Percentiles rank a stretch among this genome's conserved stretches.
phyloP scores from a whole-genome alignment of 139 green algal genomes.

The Edaphochlamys debaryana region DNA sequence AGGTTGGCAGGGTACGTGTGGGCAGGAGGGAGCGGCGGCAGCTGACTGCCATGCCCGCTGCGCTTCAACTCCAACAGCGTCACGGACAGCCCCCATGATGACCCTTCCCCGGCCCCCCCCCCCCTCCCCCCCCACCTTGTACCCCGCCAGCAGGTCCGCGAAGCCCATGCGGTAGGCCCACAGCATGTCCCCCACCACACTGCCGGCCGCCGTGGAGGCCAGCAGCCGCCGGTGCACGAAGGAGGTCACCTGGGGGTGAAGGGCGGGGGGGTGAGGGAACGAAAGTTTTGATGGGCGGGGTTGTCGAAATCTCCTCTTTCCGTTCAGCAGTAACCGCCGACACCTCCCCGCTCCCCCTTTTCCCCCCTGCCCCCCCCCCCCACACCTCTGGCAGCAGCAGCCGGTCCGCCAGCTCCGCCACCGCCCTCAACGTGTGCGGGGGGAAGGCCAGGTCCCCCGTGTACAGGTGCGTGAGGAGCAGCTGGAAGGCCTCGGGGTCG shows the following conservation, averaged over 20 bases:
- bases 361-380: too few species aligned
- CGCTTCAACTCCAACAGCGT: too few species aligned
- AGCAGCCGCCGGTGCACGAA: constrained; percentile 28
- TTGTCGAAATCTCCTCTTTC: not conserved
- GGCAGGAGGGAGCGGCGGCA: too few species aligned
- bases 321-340: too few species aligned
- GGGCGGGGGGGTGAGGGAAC: not conserved
- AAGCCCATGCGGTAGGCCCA: constrained; percentile 17
- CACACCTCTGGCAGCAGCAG: not conserved
- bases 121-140: constrained; percentile 31
- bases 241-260: not conserved
- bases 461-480: constrained; percentile 4
- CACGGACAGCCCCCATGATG: too few species aligned
- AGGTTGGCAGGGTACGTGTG: too few species aligned
- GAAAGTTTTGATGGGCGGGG: not conserved
- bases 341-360: too few species aligned
- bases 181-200: constrained; percentile 28
- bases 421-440: not conserved
- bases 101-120: too few species aligned
- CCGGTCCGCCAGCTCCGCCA: constrained; percentile 7
- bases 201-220: not conserved
- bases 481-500: not conserved
- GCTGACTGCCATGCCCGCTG: too few species aligned
- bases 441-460: not conserved
- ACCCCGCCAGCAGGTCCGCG: not conserved